phyloP scores from a whole-genome alignment of 306 rosid species.

The Mimosa bimucronata region DNA sequence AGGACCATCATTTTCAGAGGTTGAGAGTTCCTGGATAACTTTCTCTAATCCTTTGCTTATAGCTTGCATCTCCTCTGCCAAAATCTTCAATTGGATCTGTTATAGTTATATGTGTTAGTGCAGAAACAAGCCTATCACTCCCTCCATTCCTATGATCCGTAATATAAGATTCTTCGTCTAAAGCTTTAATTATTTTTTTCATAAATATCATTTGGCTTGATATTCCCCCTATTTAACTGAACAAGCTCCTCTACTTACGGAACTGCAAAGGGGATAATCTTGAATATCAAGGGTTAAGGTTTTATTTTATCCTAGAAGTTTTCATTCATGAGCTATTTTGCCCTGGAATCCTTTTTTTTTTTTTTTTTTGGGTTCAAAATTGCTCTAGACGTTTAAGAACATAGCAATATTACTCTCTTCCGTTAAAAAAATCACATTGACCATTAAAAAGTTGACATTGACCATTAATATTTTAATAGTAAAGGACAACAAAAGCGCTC shows the following conservation, averaged over 20 bases:
- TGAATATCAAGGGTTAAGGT: no score
- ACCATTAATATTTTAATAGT: no score
- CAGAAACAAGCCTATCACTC: background rate
- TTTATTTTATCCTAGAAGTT: no score
- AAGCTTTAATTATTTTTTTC: background rate
- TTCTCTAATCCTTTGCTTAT: constrained; percentile 92
- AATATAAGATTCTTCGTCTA: background rate
- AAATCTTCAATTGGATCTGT: constrained; percentile 79
- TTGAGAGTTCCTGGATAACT: constrained; percentile 77
- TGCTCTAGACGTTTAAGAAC: no score
- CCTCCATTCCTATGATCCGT: background rate
- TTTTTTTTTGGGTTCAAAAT: no score
- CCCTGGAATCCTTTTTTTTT: no score
- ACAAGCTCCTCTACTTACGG: background rate
- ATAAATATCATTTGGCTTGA: background rate
- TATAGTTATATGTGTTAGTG: constrained; percentile 37
- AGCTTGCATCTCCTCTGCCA: constrained; percentile 98
- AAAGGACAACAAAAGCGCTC: no score
- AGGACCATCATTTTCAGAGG: constrained; percentile 82
- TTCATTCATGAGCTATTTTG: no score
- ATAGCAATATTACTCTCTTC: no score
- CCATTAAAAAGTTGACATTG: no score
- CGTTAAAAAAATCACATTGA: no score
- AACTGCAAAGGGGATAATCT: background rate
- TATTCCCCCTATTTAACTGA: background rate